Percentiles rank a stretch among this genome's conserved stretches.
Evolutionary conservation across 2,329 filamentous ascomycete species (phyloP).

Genomic region (Claviceps fusiformis): DNA sequence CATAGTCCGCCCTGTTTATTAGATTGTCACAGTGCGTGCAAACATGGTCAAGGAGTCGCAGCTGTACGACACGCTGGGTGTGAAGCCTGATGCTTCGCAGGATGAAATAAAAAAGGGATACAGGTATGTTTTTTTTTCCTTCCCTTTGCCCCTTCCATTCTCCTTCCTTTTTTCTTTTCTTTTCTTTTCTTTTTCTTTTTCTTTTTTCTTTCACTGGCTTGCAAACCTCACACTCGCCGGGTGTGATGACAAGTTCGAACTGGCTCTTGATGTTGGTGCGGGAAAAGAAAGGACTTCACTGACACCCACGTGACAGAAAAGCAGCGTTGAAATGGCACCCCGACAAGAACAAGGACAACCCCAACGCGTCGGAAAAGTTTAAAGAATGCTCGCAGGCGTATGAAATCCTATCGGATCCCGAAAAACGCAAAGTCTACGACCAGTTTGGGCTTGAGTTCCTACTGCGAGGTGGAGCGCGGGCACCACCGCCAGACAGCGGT

Average conservation of each 20-base stretch:
- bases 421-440: conserved; percentile 93
- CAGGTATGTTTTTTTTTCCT: conserved; percentile 37
- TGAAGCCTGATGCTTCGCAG: conserved; percentile 69
- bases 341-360: conserved; percentile 94
- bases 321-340: conserved; percentile 84
- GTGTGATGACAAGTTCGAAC: no score
- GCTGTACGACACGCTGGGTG: conserved; percentile 74
- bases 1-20: not conserved
- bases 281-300: not conserved
- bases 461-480: conserved; percentile 55
- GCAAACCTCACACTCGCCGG: no score
- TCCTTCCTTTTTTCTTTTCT: no score
- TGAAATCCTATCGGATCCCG: conserved; percentile 92
- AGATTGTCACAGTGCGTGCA: conserved; percentile 8
- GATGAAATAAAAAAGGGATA: conserved; percentile 98
- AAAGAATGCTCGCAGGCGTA: conserved; percentile 97
- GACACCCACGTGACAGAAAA: conserved; percentile 43
- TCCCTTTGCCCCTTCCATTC: no score
- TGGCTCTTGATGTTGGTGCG: no score
- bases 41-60: conserved; percentile 90
- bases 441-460: conserved; percentile 90
- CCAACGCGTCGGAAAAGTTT: conserved; percentile 79
- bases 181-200: no score
- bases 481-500: conserved; percentile 42
- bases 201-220: no score